Conservation (phyloP, 768 basidiomycete genomes). For the Podaxis sp. region DNA sequence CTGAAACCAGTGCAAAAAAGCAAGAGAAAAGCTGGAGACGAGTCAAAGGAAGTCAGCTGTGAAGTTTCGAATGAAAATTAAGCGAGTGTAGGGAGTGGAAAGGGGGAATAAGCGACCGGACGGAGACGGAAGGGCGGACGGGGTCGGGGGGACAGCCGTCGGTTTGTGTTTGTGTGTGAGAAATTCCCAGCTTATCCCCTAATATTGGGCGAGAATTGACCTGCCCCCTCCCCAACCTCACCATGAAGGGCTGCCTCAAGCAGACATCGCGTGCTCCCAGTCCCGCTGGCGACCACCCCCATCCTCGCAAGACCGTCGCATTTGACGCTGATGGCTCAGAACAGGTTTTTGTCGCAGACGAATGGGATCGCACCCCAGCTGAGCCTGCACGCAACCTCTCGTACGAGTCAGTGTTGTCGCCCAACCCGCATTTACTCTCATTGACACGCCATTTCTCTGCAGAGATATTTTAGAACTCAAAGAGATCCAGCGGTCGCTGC, state of each 20-base stretch:
- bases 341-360: constrained; percentile 63
- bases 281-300: constrained; percentile 14
- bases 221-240: neutral
- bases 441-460: constrained; percentile 5
- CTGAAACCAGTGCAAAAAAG: neutral
- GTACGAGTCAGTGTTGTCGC: constrained; percentile 53
- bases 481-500: constrained; percentile 62
- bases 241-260: constrained; percentile 38
- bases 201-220: neutral
- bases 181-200: neutral
- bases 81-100: neutral
- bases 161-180: neutral
- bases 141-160: neutral
- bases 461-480: constrained; percentile 68
- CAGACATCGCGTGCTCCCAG: constrained; percentile 19
- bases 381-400: constrained; percentile 58
- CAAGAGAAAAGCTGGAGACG: neutral
- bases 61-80: neutral
- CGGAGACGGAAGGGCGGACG: constrained; percentile 5
- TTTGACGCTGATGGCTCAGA: constrained; percentile 53
- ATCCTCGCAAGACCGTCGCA: constrained; percentile 50
- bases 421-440: neutral
- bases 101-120: neutral
- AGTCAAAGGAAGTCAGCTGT: neutral
- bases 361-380: constrained; percentile 75